These are phyloP conservation scores for Penicillium palitans DNA, from an alignment of 2,329 filamentous ascomycete genomes.

Conservation along the genomic window DNA sequence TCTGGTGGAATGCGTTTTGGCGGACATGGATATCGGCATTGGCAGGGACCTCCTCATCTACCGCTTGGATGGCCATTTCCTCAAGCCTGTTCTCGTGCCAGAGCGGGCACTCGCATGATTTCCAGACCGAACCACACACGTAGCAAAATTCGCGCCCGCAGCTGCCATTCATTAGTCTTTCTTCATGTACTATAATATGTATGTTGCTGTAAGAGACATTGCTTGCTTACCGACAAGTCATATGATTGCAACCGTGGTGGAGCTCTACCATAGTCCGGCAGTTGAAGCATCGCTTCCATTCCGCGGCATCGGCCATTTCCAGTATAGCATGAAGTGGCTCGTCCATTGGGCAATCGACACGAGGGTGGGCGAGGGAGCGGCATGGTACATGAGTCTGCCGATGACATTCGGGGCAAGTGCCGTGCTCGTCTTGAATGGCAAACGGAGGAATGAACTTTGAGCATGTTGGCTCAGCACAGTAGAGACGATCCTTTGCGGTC, in stretches of 20 bases:
- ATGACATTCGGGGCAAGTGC: slow-evolving; percentile 16
- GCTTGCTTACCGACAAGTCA: slow-evolving; percentile 17
- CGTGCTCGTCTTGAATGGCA: slow-evolving; percentile 10
- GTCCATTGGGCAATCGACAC: slow-evolving; percentile 20
- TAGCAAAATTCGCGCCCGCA: slow-evolving; percentile 17
- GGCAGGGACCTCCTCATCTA: slow-evolving; percentile 10
- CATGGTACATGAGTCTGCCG: slow-evolving; percentile 19
- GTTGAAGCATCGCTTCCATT: slow-evolving; percentile 18
- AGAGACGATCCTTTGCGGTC: slow-evolving; percentile 15
- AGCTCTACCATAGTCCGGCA: slow-evolving; percentile 21
- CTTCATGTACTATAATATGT: too few species aligned
- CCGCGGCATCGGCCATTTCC: slow-evolving; percentile 5
- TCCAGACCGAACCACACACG: slow-evolving; percentile 7
- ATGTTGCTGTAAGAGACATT: background rate
- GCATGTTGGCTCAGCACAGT: slow-evolving; percentile 23
- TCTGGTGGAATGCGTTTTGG: slow-evolving; percentile 4
- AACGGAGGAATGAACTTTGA: slow-evolving; percentile 22
- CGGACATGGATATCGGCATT: slow-evolving; percentile 1
- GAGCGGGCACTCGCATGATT: slow-evolving; percentile 9
- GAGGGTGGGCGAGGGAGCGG: slow-evolving; percentile 17
- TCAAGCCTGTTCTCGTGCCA: slow-evolving; percentile 14
- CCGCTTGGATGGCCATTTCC: slow-evolving; percentile 1
- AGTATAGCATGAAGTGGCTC: slow-evolving; percentile 10
- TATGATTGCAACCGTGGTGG: slow-evolving; percentile 19
- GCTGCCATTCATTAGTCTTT: slow-evolving; percentile 3